Percentiles rank a stretch among this genome's conserved stretches.
These are phyloP conservation scores for Tetrapisispora pingtungensis DNA, from an alignment of 805 yeast genomes.

Conservation along the genomic window DNA sequence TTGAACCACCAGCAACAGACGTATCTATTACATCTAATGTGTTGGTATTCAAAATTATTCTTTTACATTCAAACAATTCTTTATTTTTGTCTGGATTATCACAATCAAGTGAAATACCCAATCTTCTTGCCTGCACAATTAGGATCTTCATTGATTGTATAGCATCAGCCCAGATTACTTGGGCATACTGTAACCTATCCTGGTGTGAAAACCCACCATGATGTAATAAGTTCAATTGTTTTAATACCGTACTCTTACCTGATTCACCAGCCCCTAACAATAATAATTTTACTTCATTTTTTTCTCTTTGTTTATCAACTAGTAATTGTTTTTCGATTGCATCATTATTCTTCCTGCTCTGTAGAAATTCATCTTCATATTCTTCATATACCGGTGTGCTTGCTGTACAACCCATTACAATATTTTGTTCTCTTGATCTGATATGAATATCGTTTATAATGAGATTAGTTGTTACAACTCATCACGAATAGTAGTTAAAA, in stretches of 20 bases:
- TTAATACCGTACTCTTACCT: constrained; percentile 86
- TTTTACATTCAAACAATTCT: constrained; percentile 38
- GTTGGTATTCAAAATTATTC: constrained; percentile 44
- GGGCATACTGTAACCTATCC: constrained; percentile 71
- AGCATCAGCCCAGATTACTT: constrained; percentile 89
- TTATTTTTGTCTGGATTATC: constrained; percentile 39
- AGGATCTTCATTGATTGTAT: constrained; percentile 73
- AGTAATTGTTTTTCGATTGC: constrained; percentile 55
- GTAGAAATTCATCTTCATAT: constrained; percentile 39
- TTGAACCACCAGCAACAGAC: constrained; percentile 53
- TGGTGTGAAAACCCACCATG: constrained; percentile 73
- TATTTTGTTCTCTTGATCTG: no score
- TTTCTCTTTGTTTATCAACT: constrained; percentile 41
- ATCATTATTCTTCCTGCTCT: constrained; percentile 46
- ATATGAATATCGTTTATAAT: no score
- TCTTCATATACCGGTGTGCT: constrained; percentile 35
- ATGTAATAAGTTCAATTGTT: constrained; percentile 78
- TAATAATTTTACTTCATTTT: constrained; percentile 56
- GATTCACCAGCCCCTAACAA: constrained; percentile 92
- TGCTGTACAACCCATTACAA: constrained; percentile 58
- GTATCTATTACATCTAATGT: constrained; percentile 56
- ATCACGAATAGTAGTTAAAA: no score
- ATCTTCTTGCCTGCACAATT: constrained; percentile 61
- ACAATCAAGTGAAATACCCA: constrained; percentile 56
- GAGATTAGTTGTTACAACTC: no score